phyloP scores from a whole-genome alignment of 805 yeast species.

The Pichia ethanolica region DNA sequence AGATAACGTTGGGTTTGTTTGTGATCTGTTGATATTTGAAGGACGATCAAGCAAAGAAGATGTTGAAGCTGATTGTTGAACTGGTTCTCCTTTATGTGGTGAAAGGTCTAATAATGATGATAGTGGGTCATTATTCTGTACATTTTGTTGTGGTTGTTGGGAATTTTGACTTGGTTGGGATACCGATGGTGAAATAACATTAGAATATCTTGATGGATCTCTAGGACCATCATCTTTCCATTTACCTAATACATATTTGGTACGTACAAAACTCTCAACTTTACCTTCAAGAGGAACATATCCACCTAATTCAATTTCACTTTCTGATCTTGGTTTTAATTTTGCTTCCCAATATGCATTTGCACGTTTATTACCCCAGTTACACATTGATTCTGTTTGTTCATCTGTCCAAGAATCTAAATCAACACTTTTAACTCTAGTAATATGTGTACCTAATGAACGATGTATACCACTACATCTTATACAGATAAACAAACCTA shows the following conservation, averaged over 20 bases:
- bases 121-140: not conserved
- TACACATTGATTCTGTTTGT: slow-evolving; percentile 71
- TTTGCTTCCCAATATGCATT: slow-evolving; percentile 80
- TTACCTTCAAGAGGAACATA: slow-evolving; percentile 79
- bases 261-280: slow-evolving; percentile 82
- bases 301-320: slow-evolving; percentile 15
- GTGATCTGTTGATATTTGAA: not conserved
- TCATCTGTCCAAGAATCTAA: slow-evolving; percentile 95
- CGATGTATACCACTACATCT: slow-evolving; percentile 95
- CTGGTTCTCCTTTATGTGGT: not conserved
- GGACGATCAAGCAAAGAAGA: not conserved
- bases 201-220: slow-evolving; percentile 35
- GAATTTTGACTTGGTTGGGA: slow-evolving; percentile 30
- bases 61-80: not conserved
- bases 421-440: slow-evolving; percentile 89
- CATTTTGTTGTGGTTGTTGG: not conserved
- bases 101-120: slow-evolving; percentile 8
- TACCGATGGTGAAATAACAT: slow-evolving; percentile 15
- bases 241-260: slow-evolving; percentile 84
- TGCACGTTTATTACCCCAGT: slow-evolving; percentile 80
- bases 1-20: slow-evolving; percentile 5
- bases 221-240: slow-evolving; percentile 56
- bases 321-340: slow-evolving; percentile 13
- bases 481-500: slow-evolving; percentile 89
- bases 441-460: slow-evolving; percentile 91